Evolutionary conservation across 345 rosid species (phyloP), one percentile per base, ranked within the genome.

Genomic region (Schrenkiella parvula): DNA sequence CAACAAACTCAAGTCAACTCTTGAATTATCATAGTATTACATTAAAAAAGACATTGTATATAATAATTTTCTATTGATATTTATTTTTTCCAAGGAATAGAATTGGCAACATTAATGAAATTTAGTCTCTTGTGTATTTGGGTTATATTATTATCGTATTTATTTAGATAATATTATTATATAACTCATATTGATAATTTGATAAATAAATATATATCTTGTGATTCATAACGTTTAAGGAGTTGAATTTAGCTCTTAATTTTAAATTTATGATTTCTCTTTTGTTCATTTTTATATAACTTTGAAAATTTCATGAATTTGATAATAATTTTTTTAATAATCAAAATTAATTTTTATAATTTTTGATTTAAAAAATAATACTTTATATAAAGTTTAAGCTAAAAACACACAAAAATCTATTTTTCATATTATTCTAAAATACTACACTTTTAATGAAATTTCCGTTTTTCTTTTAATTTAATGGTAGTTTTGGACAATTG

Each of bases 1-100:
- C 34, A 50, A 50, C 47, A 50, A 35, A 50, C 2, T 51, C 58
- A 7, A 48, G 70, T 48, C 46, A 48, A 48, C 70, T 65, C 70
- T 65, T 37, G 9, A 34, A 32, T 64, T 64, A 46, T 17, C 13
- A 37, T 13, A 13, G 13, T 59, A 14, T 18, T 14, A 22, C n/a
- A n/a, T 6, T 6, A 6, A 37, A 4, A 21, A 58, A 31, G 8
- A 23, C 64, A 22, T 38, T 6, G 12, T 38, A 14, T 38, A 14
- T 22, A 12, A 22, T 22, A 2, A 22, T 22, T 21, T 22, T 59
- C 17, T 38, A 23, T 38, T 15, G 32, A 51, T 22, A 3, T 21
- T 59, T 8, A 6, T 39, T 41, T 60, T 54, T 17, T 28, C 5
- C 2, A 2, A 21, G 9, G 21, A 6, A 62, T n/a, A 58, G 12